Conservation (phyloP, 2,329 filamentous ascomycete species). For the Colletotrichum brevisporum region DNA sequence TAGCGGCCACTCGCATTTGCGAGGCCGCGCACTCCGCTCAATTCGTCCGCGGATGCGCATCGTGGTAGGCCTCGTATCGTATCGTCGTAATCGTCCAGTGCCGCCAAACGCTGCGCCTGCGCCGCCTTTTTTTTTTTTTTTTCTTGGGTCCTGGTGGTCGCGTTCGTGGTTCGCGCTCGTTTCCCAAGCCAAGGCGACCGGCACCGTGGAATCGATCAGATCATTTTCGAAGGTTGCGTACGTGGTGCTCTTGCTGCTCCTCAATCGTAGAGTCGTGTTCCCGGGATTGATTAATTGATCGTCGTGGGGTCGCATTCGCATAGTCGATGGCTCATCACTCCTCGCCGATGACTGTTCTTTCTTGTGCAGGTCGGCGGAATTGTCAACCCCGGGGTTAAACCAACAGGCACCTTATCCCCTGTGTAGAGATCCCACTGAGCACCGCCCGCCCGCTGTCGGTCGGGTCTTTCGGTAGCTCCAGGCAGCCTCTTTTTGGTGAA, state of each 20-base stretch:
- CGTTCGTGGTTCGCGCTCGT: constrained; percentile 27
- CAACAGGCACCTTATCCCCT: no score
- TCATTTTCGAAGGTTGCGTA: background rate
- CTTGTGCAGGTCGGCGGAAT: background rate
- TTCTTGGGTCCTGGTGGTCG: constrained; percentile 3
- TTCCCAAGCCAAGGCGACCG: background rate
- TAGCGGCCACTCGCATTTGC: constrained; percentile 32
- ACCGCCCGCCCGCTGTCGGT: constrained; percentile 6
- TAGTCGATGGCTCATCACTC: constrained; percentile 1
- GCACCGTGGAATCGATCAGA: constrained; percentile 11
- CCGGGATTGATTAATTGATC: background rate
- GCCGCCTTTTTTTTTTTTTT: constrained; percentile 16
- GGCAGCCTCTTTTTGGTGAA: constrained; percentile 35
- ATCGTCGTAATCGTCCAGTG: constrained; percentile 32
- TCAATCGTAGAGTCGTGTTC: background rate
- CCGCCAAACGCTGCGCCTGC: constrained; percentile 15
- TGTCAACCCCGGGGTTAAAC: background rate
- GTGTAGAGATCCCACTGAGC: no score
- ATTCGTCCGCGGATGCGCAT: constrained; percentile 14
- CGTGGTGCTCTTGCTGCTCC: background rate
- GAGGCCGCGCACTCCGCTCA: constrained; percentile 26
- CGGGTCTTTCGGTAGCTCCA: constrained; percentile 31
- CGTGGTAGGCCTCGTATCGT: constrained; percentile 28
- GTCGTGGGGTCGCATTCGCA: background rate
- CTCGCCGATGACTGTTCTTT: constrained; percentile 16